Base-by-base conservation (phyloP, 2,329 filamentous ascomycete species). In the Aspergillus bombycis region DNA sequence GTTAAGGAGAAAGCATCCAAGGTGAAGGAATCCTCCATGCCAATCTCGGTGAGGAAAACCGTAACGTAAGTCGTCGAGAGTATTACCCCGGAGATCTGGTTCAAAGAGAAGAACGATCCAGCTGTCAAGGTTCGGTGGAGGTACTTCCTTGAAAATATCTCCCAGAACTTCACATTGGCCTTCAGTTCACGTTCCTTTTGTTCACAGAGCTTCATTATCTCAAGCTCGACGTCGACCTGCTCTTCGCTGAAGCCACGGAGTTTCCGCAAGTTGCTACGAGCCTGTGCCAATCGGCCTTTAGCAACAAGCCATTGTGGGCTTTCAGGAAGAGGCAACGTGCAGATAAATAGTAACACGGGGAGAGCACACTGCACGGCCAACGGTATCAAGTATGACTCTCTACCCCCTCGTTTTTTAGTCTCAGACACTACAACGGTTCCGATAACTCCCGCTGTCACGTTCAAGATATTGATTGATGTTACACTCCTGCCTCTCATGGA, bases 51-150 rank as follows among this genome's bases (percentile, higher is more conserved):
- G 12, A 79, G 71, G 58, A 79, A 76, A 54, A 79, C 72, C 0
- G 77, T 79, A 11, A 76, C 70, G 60, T 79, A 80, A 2, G 77
- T 78, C 1, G 72, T 75, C 26, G 74, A 75, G 10, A 79, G 70
- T 36, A 79, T 77, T 57, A 78, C 62, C 12, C 77, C 77, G 6
- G 75, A 75, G 23, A 79, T 70, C 57, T 79, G 77, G 53, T 76
- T 77, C 21, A 78, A 65, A 41, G 72, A 75, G 59, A 73, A 76
- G 58, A 78, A 75, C 1, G 76, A 73, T 4, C 76, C 76, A 1
- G 72, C 75, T 8, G 74, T 74, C 36, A 79, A 57, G 19, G 77
- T 79, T 19, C 77, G 75, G 57, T 72, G 71, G 54, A 79, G 67
- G 58, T 79, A 72, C 21, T 74, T 57, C 26, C 67, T 67, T 45